Conservation (phyloP, 805 yeast species). For the Torulaspora microellipsoides region DNA sequence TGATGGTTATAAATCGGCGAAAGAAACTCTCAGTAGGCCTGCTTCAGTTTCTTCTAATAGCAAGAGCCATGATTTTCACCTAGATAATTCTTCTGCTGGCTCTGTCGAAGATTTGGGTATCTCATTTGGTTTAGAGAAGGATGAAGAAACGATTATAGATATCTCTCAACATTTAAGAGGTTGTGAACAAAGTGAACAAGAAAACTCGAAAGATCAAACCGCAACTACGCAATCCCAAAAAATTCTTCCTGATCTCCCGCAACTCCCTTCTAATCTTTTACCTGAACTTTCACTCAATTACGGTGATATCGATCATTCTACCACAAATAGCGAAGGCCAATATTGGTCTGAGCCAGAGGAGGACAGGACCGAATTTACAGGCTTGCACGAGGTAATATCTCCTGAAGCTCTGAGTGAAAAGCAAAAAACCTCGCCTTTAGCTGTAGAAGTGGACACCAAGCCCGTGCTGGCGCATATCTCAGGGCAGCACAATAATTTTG, state of each 20-base stretch:
- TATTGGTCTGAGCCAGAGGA: neutral
- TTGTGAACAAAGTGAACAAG: neutral
- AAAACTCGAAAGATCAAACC: neutral
- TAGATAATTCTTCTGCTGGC: neutral
- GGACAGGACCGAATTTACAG: neutral
- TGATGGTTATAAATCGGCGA: conserved; percentile 26
- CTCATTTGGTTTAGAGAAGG: conserved; percentile 9
- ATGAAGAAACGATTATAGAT: conserved; percentile 6
- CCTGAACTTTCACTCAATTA: too few relatives aligned
- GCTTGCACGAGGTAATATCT: neutral
- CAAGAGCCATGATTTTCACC: neutral
- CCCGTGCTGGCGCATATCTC: neutral
- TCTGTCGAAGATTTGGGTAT: conserved; percentile 21
- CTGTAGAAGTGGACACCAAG: too few relatives aligned
- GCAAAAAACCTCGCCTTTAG: too few relatives aligned
- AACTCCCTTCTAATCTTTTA: neutral
- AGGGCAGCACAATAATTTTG: neutral
- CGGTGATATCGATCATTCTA: too few relatives aligned
- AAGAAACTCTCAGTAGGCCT: conserved; percentile 11
- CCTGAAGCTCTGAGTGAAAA: too few relatives aligned
- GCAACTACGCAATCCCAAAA: too few relatives aligned
- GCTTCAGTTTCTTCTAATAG: conserved; percentile 1
- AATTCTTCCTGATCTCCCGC: conserved; percentile 5
- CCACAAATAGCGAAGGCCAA: neutral
- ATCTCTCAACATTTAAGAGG: neutral